Conservation (phyloP, 192 early-diverging fungal species). For the Backusella parvicylindrica region DNA sequence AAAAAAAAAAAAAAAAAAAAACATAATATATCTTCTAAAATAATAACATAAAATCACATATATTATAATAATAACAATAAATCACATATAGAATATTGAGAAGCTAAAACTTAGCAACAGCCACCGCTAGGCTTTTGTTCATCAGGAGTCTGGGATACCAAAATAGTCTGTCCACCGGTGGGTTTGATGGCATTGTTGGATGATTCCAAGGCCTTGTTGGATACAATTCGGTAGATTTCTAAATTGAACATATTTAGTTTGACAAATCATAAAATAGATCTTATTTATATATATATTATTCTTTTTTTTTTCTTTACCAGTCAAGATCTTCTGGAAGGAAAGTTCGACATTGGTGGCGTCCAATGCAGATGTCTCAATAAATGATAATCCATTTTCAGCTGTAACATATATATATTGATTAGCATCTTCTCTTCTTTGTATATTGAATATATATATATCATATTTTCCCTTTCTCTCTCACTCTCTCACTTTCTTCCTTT, state of each 20-base stretch:
- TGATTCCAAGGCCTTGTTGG: conserved; percentile 92
- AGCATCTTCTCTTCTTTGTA: neutral
- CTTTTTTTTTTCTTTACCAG: conserved; percentile 53
- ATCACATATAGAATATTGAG: neutral
- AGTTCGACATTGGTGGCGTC: conserved; percentile 97
- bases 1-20: neutral
- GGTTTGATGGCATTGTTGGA: conserved; percentile 68
- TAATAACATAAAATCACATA: neutral
- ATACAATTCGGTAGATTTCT: conserved; percentile 97
- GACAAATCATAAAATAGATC: neutral
- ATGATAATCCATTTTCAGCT: conserved; percentile 91
- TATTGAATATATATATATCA: too few relatives aligned
- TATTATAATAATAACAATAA: neutral
- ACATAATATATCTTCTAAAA: neutral
- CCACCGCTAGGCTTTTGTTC: conserved; percentile 59
- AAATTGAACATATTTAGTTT: conserved; percentile 2
- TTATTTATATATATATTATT: neutral
- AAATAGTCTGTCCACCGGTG: conserved; percentile 69
- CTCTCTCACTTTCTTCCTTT: neutral
- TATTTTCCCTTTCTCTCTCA: neutral
- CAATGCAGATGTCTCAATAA: conserved; percentile 98
- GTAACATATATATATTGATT: neutral
- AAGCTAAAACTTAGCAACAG: conserved; percentile 60
- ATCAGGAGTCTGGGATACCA: conserved; percentile 59
- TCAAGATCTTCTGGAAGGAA: conserved; percentile 94